phyloP scores from a whole-genome alignment of 345 rosid genomes.

The Ceriops tagal region DNA sequence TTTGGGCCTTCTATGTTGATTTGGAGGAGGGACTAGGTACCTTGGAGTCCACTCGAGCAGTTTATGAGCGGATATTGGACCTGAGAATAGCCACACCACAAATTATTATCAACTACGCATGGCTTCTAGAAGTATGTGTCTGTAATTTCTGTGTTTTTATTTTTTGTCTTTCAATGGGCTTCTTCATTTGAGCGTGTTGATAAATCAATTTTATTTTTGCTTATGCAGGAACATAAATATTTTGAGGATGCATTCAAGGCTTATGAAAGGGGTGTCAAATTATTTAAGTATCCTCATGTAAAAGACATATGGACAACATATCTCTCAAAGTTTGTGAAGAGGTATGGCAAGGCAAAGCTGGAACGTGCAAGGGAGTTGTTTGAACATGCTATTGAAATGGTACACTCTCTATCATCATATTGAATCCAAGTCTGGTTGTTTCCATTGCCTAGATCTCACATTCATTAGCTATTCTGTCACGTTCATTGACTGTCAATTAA shows the following conservation, averaged over 20 bases:
- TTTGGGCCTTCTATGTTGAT: constrained; percentile 92
- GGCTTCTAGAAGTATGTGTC: constrained; percentile 60
- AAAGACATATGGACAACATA: constrained; percentile 94
- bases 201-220: constrained; percentile 3
- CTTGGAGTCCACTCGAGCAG: constrained; percentile 84
- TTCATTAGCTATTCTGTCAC: neutral
- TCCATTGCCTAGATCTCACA: neutral
- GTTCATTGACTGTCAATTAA: neutral
- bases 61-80: constrained; percentile 89
- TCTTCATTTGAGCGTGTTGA: constrained; percentile 6
- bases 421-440: neutral
- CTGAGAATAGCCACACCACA: constrained; percentile 96
- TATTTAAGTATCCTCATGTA: constrained; percentile 95
- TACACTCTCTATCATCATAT: constrained; percentile 26
- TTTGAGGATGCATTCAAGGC: constrained; percentile 99
- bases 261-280: constrained; percentile 94
- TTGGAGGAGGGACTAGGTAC: constrained; percentile 93
- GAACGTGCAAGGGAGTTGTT: constrained; percentile 94
- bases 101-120: constrained; percentile 81
- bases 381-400: constrained; percentile 88
- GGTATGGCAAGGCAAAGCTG: constrained; percentile 83
- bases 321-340: constrained; percentile 81
- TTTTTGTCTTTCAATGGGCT: neutral
- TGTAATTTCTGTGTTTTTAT: neutral
- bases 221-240: constrained; percentile 70